Evolutionary conservation across 352 stramenopile species (phyloP), one percentile per base, ranked within the genome.

Genomic region (Elongisporangium undulatum): DNA sequence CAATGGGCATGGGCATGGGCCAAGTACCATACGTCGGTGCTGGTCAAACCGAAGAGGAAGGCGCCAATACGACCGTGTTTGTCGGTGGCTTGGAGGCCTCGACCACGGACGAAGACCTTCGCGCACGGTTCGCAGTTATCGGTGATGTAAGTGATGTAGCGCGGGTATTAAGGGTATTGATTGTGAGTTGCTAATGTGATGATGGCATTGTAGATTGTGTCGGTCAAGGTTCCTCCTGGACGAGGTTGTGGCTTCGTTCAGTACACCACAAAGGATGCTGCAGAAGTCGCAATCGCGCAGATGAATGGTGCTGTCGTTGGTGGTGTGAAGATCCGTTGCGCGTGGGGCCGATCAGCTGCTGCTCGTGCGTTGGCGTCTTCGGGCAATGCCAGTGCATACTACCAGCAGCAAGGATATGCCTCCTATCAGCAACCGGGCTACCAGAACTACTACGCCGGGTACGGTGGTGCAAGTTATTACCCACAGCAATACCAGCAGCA

Each of bases 181-280:
- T 66, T 55, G 82, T 69, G 74, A 67, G 9, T 55, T 73, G 0
- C 74, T 73, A 39, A 63, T 75, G 3, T 8, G 21, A 12, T 58
- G 22, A 26, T 5, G 23, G 17, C 21, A 53, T 2, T 52, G 12
- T 51, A 85, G 75, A 94, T 95, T 49, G 73, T 85, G 49, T 86
- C 77, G 29, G 80, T 96, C 49, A 92, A 92, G 57, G 87, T 95
- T 16, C 87, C 87, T 20, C 91, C 88, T 61, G 90, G 92, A 64
- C 81, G 87, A 34, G 91, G 91, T 34, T 97, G 89, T 59, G 91
- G 89, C 12, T 97, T 97, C 67, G 90, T 97, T 50, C 88, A 95
- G 60, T 97, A 92, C 59, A 77, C 75, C 22, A 74, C 71, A 3
- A 93, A 92, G 52, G 85, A 94, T 16, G 72, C 86, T 26, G 91